Conservation (phyloP, 164 flowering plant genomes). For the grape (Vitis vinifera) region ASM3070453v1 NC_081812.1:12559001-12559500, state of each 20-base stretch:
- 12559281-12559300: no score
- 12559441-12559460: no score
- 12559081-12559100: no score
- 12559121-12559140: not conserved
- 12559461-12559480: no score
- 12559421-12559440: no score
- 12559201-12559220: constrained; percentile 58
- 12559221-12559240: constrained; percentile 87
- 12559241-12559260: constrained; percentile 69
- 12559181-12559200: constrained; percentile 77
- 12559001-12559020: no score
- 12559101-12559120: no score
- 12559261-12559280: constrained; percentile 1
- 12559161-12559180: constrained; percentile 49
- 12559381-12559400: no score
- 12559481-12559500: no score
- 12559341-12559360: not conserved
- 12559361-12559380: no score
- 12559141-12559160: constrained; percentile 21
- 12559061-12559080: not conserved
- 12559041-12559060: not conserved
- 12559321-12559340: not conserved
- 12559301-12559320: constrained; percentile 3
- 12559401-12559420: no score
- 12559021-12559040: not conserved